Percentiles rank a stretch among this genome's conserved stretches.
Conservation (phyloP, 2,329 filamentous ascomycete genomes). For the Colletotrichum neosansevieriae region DNA sequence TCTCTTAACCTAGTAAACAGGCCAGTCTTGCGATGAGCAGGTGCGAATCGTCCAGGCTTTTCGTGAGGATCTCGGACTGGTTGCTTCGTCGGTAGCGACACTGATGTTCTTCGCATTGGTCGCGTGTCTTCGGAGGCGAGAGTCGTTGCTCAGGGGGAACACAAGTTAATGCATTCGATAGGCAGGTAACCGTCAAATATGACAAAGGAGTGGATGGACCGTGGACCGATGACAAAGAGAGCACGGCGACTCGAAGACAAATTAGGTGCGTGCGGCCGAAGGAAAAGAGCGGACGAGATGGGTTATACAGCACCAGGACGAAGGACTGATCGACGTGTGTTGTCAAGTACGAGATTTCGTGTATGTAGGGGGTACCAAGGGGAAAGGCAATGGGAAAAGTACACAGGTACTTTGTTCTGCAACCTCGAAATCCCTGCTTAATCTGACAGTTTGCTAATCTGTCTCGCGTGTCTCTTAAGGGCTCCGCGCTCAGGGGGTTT, state of each 20-base stretch:
- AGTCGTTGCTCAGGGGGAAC: slow-evolving; percentile 21
- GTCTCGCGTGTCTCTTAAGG: too few relatives aligned
- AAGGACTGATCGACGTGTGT: neutral
- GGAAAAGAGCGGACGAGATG: slow-evolving; percentile 33
- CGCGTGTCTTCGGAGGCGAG: slow-evolving; percentile 30
- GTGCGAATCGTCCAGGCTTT: slow-evolving; percentile 71
- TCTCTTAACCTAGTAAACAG: slow-evolving; percentile 58
- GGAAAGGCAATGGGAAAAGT: slow-evolving; percentile 25
- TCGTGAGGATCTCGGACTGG: slow-evolving; percentile 72
- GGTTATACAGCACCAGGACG: slow-evolving; percentile 15
- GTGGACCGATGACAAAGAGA: slow-evolving; percentile 26
- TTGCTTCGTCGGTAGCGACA: slow-evolving; percentile 73
- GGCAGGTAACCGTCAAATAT: slow-evolving; percentile 22
- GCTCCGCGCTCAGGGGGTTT: slow-evolving; percentile 36
- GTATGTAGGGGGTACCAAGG: slow-evolving; percentile 36
- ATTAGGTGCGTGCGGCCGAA: slow-evolving; percentile 37
- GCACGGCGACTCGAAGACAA: slow-evolving; percentile 28
- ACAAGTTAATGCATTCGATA: slow-evolving; percentile 42
- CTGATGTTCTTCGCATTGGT: slow-evolving; percentile 73
- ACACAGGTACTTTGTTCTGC: slow-evolving; percentile 12
- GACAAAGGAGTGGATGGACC: slow-evolving; percentile 38
- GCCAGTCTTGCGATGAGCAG: slow-evolving; percentile 58
- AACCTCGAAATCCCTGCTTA: slow-evolving; percentile 32
- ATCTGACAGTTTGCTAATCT: slow-evolving; percentile 38
- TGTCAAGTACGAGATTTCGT: slow-evolving; percentile 26